These are phyloP conservation scores for Fusarium marasasianum DNA, from an alignment of 2,329 filamentous ascomycete genomes.

Conservation along the genomic window DNA sequence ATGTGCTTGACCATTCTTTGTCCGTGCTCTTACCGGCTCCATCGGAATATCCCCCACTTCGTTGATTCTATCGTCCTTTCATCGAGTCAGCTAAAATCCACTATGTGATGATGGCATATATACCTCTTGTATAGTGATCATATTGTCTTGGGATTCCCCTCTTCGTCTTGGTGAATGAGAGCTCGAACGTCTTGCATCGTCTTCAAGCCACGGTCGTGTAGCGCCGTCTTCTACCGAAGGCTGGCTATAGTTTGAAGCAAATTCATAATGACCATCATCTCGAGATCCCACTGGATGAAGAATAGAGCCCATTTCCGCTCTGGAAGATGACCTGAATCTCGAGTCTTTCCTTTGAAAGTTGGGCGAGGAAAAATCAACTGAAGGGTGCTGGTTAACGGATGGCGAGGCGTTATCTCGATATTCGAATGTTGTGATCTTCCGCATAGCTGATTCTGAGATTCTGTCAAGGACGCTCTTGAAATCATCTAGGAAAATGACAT, in stretches of 20 bases:
- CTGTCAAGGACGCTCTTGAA: conserved; percentile 24
- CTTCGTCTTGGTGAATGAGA: neutral
- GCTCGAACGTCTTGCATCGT: neutral
- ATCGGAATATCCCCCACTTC: neutral
- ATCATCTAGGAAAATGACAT: conserved; percentile 25
- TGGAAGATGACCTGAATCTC: neutral
- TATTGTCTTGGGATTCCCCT: neutral
- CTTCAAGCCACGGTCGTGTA: neutral
- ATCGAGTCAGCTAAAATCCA: neutral
- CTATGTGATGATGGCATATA: fast-evolving
- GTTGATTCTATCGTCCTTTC: neutral
- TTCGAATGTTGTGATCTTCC: conserved; percentile 17
- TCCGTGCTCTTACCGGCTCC: neutral
- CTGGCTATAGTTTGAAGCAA: neutral
- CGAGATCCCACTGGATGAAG: neutral
- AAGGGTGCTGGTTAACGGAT: neutral
- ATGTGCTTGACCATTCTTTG: neutral
- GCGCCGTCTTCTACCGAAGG: neutral
- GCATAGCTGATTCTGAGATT: conserved; percentile 25
- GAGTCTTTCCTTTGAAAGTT: neutral
- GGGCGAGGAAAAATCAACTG: neutral
- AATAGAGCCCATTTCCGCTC: neutral
- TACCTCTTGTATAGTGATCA: conserved; percentile 2
- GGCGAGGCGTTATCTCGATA: neutral
- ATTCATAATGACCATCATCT: conserved; percentile 5